Evolutionary conservation across 2,329 filamentous ascomycete species (phyloP), one percentile per base, ranked within the genome.

Genomic region (Penicillium sp.): DNA sequence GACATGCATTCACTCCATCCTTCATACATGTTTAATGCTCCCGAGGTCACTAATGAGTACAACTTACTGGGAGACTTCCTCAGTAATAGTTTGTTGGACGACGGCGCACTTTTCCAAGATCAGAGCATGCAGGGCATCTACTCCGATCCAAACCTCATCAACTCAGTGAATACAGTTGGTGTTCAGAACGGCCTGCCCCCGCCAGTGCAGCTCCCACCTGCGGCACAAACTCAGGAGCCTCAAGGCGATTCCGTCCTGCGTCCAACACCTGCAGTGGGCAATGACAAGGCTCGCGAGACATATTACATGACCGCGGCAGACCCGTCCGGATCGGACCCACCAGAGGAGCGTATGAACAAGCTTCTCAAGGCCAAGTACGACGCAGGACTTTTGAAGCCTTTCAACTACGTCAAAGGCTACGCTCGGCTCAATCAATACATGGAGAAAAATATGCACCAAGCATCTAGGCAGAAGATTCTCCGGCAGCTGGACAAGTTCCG

Each of bases 331-430:
- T 87, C 92, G 68, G 87, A 89, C 69, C 90, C 90, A 25, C 93
- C 95, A 13, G 93, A 97, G 77, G 92, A 97, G 76, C 90, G 95
- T 62, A 97, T 99, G 91, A 90, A 94, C 72, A 92, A 95, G 69
- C 86, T 99, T 6, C 86, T 99, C 59, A 91, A 90, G 75, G 95
- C 95, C 65, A 99, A 99, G 78, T 96, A 97, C 78, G 93, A 98
- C 68, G 95, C 95, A 0, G 95, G 95, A 1, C 84, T 99, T 71
- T 82, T 99, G 60, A 95, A 93, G 73, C 95, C 95, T 1, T 99
- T 99, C 84, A 98, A 98, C 80, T 99, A 99, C 76, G 92, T 98
- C 69, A 96, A 96, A 72, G 95, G 95, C 13, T 99, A 99, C 76
- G 90, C 92, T 11, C 87, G 93, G 35, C 82, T 99, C 52, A 92